phyloP scores from a whole-genome alignment of 108 stramenopile genomes.

The Seminavis robusta region DNA sequence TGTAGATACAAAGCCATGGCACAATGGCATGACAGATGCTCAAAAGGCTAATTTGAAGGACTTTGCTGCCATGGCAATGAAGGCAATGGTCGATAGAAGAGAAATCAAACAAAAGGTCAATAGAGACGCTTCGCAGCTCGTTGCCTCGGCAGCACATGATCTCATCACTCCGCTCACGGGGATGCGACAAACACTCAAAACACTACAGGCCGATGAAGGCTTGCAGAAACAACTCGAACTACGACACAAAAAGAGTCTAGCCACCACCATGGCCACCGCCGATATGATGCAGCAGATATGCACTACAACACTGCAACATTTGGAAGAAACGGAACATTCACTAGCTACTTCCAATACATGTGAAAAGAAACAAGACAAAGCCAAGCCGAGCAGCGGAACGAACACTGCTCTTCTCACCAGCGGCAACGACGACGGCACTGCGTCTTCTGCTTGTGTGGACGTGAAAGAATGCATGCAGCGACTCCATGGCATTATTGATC shows the following conservation, averaged over 20 bases:
- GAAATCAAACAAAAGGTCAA: too few relatives aligned
- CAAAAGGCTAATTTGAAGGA: conserved; percentile 71
- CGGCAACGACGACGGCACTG: not conserved
- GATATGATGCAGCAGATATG: conserved; percentile 70
- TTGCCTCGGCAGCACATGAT: conserved; percentile 67
- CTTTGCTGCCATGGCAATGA: conserved; percentile 41
- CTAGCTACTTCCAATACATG: too few relatives aligned
- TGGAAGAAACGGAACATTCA: conserved; percentile 13
- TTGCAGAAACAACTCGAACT: conserved; percentile 53
- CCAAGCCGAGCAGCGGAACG: too few relatives aligned
- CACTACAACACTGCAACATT: conserved; percentile 59
- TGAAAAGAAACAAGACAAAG: too few relatives aligned
- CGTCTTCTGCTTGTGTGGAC: too few relatives aligned
- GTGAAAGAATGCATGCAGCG: too few relatives aligned
- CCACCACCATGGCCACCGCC: conserved; percentile 41
- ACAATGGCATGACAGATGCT: conserved; percentile 36
- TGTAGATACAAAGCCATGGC: conserved; percentile 61
- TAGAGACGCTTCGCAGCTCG: too few relatives aligned
- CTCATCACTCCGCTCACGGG: conserved; percentile 74
- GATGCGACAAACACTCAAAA: conserved; percentile 55
- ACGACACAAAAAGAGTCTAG: too few relatives aligned
- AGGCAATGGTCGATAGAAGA: conserved; percentile 37
- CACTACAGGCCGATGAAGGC: conserved; percentile 51
- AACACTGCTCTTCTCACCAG: too few relatives aligned
- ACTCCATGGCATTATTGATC: not conserved